Evolutionary conservation across 2,329 filamentous ascomycete species (phyloP).

Genomic region (Periconia sp.): DNA sequence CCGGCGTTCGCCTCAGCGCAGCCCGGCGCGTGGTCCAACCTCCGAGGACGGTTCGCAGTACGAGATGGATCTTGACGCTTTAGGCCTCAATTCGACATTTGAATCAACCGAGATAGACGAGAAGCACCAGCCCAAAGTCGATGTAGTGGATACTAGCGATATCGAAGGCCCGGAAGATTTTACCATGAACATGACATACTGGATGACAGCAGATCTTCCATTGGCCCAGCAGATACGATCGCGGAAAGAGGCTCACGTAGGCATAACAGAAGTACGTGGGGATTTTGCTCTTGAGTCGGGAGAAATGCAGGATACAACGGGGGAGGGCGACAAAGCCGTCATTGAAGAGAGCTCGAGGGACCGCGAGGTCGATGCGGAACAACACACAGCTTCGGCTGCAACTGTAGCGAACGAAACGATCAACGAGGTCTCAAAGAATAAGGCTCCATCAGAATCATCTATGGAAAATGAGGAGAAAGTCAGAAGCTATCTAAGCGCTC

Average conservation of each 20-base stretch:
- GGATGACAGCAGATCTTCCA: conserved; percentile 47
- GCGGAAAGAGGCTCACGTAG: conserved; percentile 35
- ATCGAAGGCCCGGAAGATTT: conserved; percentile 51
- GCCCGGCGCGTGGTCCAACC: conserved; percentile 27
- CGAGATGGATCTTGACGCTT: conserved; percentile 47
- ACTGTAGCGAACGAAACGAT: conserved; percentile 30
- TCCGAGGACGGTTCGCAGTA: conserved; percentile 45
- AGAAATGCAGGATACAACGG: conserved; percentile 20
- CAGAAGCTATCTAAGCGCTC: conserved; percentile 44
- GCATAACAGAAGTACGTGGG: conserved; percentile 19
- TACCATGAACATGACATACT: conserved; percentile 52
- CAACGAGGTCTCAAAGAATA: conserved; percentile 27
- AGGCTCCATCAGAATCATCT: conserved; percentile 34
- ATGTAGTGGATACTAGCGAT: conserved; percentile 47
- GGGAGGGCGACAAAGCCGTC: conserved; percentile 26
- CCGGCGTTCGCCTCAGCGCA: conserved; percentile 33
- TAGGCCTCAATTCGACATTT: conserved; percentile 43
- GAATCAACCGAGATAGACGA: conserved; percentile 40
- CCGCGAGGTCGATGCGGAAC: conserved; percentile 3
- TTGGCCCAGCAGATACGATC: conserved; percentile 34
- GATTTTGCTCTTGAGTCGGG: conserved; percentile 17
- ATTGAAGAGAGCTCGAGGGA: conserved; percentile 20
- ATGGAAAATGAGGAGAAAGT: conserved; percentile 48
- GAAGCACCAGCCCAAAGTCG: conserved; percentile 35
- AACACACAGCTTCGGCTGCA: conserved; percentile 24